phyloP scores from a whole-genome alignment of 2,329 filamentous ascomycete genomes.

The Trichoderma koningii region DNA sequence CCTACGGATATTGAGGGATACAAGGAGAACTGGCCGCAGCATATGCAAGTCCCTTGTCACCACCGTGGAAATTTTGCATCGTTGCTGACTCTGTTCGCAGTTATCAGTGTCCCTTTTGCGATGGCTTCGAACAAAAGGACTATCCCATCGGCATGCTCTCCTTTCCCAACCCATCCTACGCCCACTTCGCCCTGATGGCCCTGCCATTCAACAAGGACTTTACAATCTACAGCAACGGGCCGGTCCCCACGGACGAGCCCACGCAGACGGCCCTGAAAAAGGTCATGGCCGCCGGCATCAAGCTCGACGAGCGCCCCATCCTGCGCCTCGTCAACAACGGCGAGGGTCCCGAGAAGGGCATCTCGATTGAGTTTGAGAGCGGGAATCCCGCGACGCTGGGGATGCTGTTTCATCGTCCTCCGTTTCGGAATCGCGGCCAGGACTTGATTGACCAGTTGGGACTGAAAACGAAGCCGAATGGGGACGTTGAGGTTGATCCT shows the following conservation, averaged over 20 bases:
- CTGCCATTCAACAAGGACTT: conserved; percentile 46
- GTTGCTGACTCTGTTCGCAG: neutral
- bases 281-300: conserved; percentile 40
- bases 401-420: conserved; percentile 45
- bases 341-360: conserved; percentile 28
- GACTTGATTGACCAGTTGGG: conserved; percentile 44
- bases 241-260: conserved; percentile 13
- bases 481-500: conserved; percentile 46
- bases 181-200: conserved; percentile 48
- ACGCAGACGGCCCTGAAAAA: conserved; percentile 25
- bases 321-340: conserved; percentile 35
- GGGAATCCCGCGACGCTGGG: conserved; percentile 41
- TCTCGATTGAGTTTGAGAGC: conserved; percentile 45
- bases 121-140: conserved; percentile 59
- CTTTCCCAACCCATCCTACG: conserved; percentile 39
- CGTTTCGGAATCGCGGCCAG: conserved; percentile 44
- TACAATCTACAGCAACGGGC: conserved; percentile 55
- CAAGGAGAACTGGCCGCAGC: conserved; percentile 39
- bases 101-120: conserved; percentile 62
- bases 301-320: conserved; percentile 43
- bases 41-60: conserved; percentile 40
- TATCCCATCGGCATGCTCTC: conserved; percentile 51
- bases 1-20: conserved; percentile 55
- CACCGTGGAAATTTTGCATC: neutral
- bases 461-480: conserved; percentile 45